Evolutionary conservation across 2,329 filamentous ascomycete genomes (phyloP), one percentile per base, ranked within the genome.

Genomic region (Colletotrichum sp.): DNA sequence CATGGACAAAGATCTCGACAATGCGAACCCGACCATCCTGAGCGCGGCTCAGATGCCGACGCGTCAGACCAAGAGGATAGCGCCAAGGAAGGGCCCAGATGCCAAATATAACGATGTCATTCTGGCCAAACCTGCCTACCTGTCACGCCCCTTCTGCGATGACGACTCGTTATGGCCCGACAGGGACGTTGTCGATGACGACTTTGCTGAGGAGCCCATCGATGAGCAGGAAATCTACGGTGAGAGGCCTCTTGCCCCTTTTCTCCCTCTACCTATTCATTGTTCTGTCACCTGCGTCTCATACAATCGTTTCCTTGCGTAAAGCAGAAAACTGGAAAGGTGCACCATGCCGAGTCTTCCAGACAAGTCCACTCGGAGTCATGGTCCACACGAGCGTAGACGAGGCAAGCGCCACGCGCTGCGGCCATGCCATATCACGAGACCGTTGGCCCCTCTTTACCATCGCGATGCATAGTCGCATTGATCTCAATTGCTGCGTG

Each of bases 151-250:
- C 7, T 86, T 87, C 79, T 84, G 80, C 36, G 79, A 82, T 34
- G 84, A 85, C 65, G 80, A 82, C 61, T 81, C 83, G 32, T 82
- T 83, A 78, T 86, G 84, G 81, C 80, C 82, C 63, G 82, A 81
- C 52, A 80, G 79, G 67, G 81, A 82, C 24, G 83, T 86, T 64
- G 87, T 84, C 66, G 87, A 91, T 67, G 91, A 92, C 74, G 91
- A 93, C 74, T 89, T 92, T 65, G 87, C 88, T 2, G 89, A 93
- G 43, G 96, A 99, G 80, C 94, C 94, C 73, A 98, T 99, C 79
- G 97, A 99, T 82, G 95, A 98, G 84, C 97, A 98, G 84, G 97
- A 99, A 85, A 96, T 99, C 57, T 99, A 96, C 83, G 96, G 95
- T 97, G 87, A 77, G 87, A 68, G 67, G 57, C 57, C 63, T 72